Evolutionary conservation across 179 eudicot genomes (phyloP), one percentile per base, ranked within the genome.

Genomic region (Camellia oleifera): DNA sequence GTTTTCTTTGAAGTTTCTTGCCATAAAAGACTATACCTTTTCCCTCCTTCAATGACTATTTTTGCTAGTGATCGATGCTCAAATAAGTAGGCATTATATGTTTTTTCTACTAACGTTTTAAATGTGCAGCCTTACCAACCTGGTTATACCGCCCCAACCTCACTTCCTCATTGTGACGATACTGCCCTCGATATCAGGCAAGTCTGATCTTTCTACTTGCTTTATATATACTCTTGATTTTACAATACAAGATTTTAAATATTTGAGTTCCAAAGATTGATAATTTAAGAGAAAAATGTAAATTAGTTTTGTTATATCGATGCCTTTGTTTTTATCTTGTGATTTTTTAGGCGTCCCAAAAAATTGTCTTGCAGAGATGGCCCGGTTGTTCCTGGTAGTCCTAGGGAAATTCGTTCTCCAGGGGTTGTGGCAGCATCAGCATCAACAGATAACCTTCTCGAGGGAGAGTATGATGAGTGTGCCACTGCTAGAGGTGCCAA

Each of bases 111-210:
- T 54, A 7, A 12, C 10, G 58, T 12, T 54, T 54, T 11, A 7
- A 54, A 54, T 7, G 20, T 52, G 18, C 61, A 72, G 75, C 75
- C 75, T 48, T 72, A 72, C 42, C 32, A 72, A 52, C 2, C 75
- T 72, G 75, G 75, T 52, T 72, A 72, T 52, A 72, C 75, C 20
- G 75, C 60, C 75, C 75, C 75, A 42, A 60, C 75, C 4, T 11
- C 48, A 14, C n/a, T 67, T 3, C 46, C 48, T 40, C 15, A 17
- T n/a, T 3, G 7, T 50, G 75, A 72, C 9, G 75, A 50, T n/a
- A 52, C 75, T 1, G 15, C 23, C 10, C 5, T 72, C 20, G 42
- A 72, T 52, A 72, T 72, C 61, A 52, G 75, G 64, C 64, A 60
- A 60, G 20, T 7, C 64, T n/a, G 58, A 14, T 60, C 60, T 52